A percentile compares a stretch with the other conserved stretches of the same genome.
Evolutionary conservation across 345 rosid species (phyloP).

Genomic region (Aurinia saxatilis): DNA sequence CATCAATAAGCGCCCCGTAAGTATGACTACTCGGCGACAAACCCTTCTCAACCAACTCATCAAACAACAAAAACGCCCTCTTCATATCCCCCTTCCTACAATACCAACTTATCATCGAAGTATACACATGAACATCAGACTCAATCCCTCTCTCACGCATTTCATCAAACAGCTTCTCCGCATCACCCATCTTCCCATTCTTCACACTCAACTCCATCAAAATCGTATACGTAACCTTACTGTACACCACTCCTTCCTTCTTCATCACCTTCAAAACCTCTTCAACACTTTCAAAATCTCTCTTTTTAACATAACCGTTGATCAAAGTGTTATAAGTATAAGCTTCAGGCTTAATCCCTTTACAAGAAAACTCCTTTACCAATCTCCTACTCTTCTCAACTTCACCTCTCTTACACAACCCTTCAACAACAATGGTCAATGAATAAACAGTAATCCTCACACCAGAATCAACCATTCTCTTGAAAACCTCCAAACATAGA

Average conservation of each 20-base stretch:
- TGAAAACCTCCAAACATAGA: constrained; percentile 43
- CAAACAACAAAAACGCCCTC: constrained; percentile 63
- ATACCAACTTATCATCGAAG: constrained; percentile 49
- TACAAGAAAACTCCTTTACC: constrained; percentile 35
- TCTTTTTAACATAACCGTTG: constrained; percentile 46
- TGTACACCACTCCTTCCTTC: constrained; percentile 40
- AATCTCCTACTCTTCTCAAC: constrained; percentile 44
- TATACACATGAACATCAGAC: constrained; percentile 49
- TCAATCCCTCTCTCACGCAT: constrained; percentile 58
- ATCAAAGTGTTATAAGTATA: constrained; percentile 64
- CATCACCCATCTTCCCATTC: constrained; percentile 39
- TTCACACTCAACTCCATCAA: constrained; percentile 39
- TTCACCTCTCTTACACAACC: constrained; percentile 55
- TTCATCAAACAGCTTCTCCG: constrained; percentile 62
- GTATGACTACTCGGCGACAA: constrained; percentile 53
- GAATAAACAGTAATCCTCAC: constrained; percentile 53
- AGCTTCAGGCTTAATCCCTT: constrained; percentile 58
- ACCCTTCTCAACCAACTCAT: constrained; percentile 61
- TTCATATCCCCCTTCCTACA: constrained; percentile 52
- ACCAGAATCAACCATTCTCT: constrained; percentile 46
- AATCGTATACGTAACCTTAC: constrained; percentile 55
- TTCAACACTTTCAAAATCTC: constrained; percentile 41
- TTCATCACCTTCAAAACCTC: constrained; percentile 59
- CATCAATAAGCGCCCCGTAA: constrained; percentile 65
- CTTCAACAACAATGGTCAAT: constrained; percentile 58